Percentiles rank a stretch among this genome's conserved stretches.
Evolutionary conservation across 257 asterid species (phyloP).

Genomic region (Pogostemon cablin): DNA sequence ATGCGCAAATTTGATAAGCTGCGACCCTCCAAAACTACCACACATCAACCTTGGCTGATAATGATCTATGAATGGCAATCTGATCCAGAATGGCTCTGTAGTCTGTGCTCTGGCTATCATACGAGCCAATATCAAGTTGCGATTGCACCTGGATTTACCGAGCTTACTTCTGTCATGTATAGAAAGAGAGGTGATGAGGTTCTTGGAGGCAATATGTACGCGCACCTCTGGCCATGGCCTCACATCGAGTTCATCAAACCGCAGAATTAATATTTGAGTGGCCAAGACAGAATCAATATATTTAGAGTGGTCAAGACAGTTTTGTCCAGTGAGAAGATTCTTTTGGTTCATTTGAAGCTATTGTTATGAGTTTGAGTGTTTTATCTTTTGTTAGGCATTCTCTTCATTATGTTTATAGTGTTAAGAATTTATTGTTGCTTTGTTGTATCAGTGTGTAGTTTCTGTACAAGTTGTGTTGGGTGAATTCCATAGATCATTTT

Average conservation of each 20-base stretch:
- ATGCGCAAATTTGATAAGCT: constrained; percentile 66
- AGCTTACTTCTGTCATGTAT: background rate
- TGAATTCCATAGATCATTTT: constrained; percentile 21
- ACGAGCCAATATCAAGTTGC: constrained; percentile 7
- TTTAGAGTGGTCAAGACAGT: constrained; percentile 25
- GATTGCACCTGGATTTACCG: constrained; percentile 9
- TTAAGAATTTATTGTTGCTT: constrained; percentile 28
- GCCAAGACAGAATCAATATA: constrained; percentile 31
- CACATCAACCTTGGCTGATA: constrained; percentile 41
- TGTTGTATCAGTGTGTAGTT: constrained; percentile 29
- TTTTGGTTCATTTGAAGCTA: constrained; percentile 22
- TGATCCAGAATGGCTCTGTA: constrained; percentile 31
- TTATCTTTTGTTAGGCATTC: constrained; percentile 25
- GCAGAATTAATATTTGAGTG: constrained; percentile 31
- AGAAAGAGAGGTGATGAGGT: constrained; percentile 5
- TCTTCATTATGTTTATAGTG: constrained; percentile 27
- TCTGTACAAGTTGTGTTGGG: constrained; percentile 28
- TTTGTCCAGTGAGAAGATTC: constrained; percentile 21
- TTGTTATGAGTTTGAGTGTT: constrained; percentile 19
- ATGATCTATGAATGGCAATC: constrained; percentile 29
- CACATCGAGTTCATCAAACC: constrained; percentile 25
- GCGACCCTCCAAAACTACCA: constrained; percentile 60
- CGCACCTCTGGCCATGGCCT: constrained; percentile 5
- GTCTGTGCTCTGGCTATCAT: constrained; percentile 28
- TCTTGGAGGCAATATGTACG: constrained; percentile 1